Percentiles rank a stretch among this genome's conserved stretches.
Conservation (phyloP, 495 filamentous ascomycete genomes). For the Xylaria bambusicola region DNA sequence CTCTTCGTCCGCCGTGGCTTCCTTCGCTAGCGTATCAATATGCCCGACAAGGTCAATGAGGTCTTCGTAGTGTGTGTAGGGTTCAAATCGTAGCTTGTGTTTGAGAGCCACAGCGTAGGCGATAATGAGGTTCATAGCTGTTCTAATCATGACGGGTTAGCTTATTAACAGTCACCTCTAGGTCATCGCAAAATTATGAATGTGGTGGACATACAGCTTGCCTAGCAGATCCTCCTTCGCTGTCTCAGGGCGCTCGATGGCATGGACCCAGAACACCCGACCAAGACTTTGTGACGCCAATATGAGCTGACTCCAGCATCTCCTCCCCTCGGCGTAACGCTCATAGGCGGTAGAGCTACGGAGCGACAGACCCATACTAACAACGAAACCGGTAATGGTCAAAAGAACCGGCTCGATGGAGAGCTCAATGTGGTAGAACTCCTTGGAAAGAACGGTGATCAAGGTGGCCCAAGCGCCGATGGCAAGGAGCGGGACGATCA, state of each 20-base stretch:
- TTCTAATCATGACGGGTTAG: constrained; percentile 41
- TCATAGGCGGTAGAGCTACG: constrained; percentile 85
- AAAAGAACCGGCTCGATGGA: constrained; percentile 70
- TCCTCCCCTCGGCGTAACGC: constrained; percentile 73
- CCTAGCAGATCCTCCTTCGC: constrained; percentile 70
- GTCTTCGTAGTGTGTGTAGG: constrained; percentile 75
- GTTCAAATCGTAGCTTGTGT: constrained; percentile 86
- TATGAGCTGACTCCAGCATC: constrained; percentile 75
- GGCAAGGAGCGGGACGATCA: constrained; percentile 72
- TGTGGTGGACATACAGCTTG: constrained; percentile 46
- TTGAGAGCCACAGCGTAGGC: constrained; percentile 78
- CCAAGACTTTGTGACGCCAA: constrained; percentile 73
- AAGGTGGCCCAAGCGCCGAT: constrained; percentile 69
- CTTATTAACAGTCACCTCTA: not conserved
- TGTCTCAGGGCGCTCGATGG: constrained; percentile 59
- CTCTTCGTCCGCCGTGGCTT: constrained; percentile 57
- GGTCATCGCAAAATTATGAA: no score
- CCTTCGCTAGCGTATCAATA: constrained; percentile 69
- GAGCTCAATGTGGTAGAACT: constrained; percentile 56
- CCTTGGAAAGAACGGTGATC: constrained; percentile 64
- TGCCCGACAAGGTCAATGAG: constrained; percentile 58
- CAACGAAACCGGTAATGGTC: constrained; percentile 87
- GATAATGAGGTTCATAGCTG: constrained; percentile 78
- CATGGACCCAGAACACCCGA: constrained; percentile 78
- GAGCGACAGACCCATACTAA: constrained; percentile 81